phyloP scores from a whole-genome alignment of 2,329 filamentous ascomycete species.

The Apiospora rasikravindrae region DNA sequence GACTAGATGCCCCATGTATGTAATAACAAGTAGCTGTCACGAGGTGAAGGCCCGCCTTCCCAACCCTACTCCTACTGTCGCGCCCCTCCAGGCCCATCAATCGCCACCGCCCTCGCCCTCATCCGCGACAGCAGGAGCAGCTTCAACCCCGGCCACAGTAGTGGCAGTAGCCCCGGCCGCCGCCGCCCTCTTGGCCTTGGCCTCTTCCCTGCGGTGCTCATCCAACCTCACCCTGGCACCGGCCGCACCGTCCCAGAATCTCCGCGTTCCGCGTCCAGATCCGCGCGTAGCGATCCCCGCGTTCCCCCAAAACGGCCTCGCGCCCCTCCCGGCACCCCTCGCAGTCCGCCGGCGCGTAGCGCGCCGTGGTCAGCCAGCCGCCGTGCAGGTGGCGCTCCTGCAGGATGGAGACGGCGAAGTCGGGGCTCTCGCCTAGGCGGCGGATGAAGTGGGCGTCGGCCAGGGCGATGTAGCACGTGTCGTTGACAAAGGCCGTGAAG shows the following conservation, averaged over 20 bases:
- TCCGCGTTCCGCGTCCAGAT: background rate
- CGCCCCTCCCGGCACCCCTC: background rate
- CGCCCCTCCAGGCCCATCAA: background rate
- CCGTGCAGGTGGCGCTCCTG: background rate
- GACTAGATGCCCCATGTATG: background rate
- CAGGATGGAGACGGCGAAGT: conserved; percentile 16
- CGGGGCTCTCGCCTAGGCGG: background rate
- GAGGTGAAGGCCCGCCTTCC: background rate
- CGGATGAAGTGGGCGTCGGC: conserved; percentile 12
- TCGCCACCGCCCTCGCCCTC: background rate
- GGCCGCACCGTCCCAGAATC: background rate
- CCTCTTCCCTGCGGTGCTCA: background rate
- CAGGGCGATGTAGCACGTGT: background rate
- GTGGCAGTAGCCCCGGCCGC: background rate
- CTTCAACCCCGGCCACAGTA: background rate
- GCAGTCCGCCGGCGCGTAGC: background rate
- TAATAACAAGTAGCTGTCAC: background rate
- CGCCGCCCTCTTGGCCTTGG: background rate
- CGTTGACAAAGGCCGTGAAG: background rate
- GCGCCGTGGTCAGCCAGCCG: background rate
- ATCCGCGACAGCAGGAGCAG: background rate
- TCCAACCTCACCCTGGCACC: background rate
- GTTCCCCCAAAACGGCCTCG: background rate
- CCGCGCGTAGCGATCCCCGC: background rate
- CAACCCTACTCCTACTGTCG: background rate